Conservation (phyloP, 2,329 filamentous ascomycete species). For the Aspergillus aculeatinus region DNA sequence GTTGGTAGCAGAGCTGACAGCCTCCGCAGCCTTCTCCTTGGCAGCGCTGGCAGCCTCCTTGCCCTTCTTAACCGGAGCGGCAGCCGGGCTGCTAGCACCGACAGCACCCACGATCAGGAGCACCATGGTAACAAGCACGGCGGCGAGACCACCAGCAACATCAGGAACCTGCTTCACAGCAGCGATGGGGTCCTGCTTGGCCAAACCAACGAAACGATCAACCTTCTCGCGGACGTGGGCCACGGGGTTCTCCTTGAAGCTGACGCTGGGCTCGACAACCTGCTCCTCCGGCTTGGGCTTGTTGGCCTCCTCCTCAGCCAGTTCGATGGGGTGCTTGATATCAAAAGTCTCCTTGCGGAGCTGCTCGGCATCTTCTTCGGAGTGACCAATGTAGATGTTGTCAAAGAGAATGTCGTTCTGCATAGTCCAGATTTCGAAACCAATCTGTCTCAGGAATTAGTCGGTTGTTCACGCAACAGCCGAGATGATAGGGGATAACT, state of each 20-base stretch:
- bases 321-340: constrained; percentile 80
- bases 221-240: constrained; percentile 88
- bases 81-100: constrained; percentile 59
- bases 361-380: constrained; percentile 84
- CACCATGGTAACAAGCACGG: constrained; percentile 67
- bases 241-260: constrained; percentile 88
- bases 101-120: constrained; percentile 68
- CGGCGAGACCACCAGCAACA: constrained; percentile 76
- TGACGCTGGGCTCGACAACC: constrained; percentile 69
- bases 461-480: background rate
- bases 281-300: constrained; percentile 76
- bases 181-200: constrained; percentile 76
- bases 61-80: constrained; percentile 69
- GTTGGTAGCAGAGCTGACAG: constrained; percentile 60
- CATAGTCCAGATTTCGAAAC: constrained; percentile 99
- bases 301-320: constrained; percentile 72
- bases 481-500: constrained; percentile 45
- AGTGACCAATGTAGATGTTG: constrained; percentile 99
- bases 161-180: constrained; percentile 89
- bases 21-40: constrained; percentile 66
- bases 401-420: constrained; percentile 98
- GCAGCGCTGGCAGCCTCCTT: constrained; percentile 67
- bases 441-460: constrained; percentile 61
- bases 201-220: constrained; percentile 83
- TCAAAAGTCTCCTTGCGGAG: constrained; percentile 87